Conservation (phyloP, 2,329 filamentous ascomycete species). For the Diaporthe ilicicola region DNA sequence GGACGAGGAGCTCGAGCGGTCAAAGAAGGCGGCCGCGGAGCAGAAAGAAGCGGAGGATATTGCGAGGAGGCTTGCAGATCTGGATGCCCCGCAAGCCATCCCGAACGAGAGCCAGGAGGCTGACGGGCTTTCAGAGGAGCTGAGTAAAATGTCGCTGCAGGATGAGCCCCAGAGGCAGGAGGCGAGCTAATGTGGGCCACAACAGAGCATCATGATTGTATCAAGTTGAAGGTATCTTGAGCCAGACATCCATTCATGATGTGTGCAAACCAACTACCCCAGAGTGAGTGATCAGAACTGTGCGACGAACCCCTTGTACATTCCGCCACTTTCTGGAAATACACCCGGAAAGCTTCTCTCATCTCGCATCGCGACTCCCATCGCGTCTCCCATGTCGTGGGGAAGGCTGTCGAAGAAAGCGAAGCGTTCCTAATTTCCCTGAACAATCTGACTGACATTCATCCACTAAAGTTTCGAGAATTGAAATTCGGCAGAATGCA, state of each 20-base stretch:
- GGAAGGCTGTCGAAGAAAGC: background rate
- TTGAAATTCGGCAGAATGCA: background rate
- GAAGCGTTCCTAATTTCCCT: background rate
- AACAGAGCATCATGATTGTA: conserved; percentile 28
- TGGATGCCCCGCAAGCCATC: conserved; percentile 50
- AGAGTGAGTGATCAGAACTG: conserved; percentile 17
- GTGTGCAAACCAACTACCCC: background rate
- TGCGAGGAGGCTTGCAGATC: conserved; percentile 55
- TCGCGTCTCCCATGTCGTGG: background rate
- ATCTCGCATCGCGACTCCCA: background rate
- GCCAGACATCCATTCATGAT: background rate
- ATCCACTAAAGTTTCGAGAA: background rate
- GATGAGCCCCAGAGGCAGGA: conserved; percentile 38
- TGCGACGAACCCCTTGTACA: background rate
- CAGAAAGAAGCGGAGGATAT: conserved; percentile 44
- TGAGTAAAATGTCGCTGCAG: conserved; percentile 50
- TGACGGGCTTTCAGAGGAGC: conserved; percentile 43
- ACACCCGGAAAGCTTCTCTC: background rate
- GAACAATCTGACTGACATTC: background rate
- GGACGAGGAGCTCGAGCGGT: conserved; percentile 59
- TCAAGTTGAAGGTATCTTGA: background rate
- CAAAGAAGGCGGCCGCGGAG: conserved; percentile 54
- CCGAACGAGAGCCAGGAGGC: conserved; percentile 43
- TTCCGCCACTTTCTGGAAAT: background rate
- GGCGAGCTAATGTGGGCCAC: conserved; percentile 30